Percentiles rank a stretch among this genome's conserved stretches.
Conservation (phyloP, 306 rosid species). For the Datisca glomerata region DNA sequence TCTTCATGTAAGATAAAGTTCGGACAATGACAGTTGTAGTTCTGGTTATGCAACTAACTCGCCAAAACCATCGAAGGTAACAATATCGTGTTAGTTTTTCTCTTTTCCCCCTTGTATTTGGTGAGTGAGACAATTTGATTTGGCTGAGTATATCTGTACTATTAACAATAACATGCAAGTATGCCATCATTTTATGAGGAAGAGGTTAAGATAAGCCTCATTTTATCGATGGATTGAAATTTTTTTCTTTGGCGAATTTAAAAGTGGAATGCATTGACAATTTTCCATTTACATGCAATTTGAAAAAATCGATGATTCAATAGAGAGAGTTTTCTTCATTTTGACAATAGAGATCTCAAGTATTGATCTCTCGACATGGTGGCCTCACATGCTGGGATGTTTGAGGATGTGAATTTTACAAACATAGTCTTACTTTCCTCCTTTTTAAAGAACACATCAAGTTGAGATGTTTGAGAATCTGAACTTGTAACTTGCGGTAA, state of each 20-base stretch:
- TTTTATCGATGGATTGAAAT: background rate
- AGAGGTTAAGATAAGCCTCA: too few species aligned
- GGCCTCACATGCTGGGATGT: slow-evolving; percentile 63
- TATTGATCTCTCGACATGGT: slow-evolving; percentile 43
- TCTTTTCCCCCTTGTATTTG: background rate
- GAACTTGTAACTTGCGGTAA: too few species aligned
- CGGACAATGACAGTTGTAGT: slow-evolving; percentile 20
- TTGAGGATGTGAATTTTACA: too few species aligned
- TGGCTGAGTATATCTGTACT: too few species aligned
- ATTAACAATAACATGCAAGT: too few species aligned
- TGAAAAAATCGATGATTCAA: too few species aligned
- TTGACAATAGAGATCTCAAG: slow-evolving; percentile 27
- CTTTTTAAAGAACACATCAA: too few species aligned
- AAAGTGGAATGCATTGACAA: background rate
- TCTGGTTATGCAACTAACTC: slow-evolving; percentile 15
- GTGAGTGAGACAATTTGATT: background rate
- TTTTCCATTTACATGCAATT: too few species aligned
- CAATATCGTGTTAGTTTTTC: background rate
- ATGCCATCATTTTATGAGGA: too few species aligned
- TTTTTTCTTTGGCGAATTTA: background rate
- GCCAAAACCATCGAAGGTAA: slow-evolving; percentile 24
- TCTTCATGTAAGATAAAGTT: slow-evolving; percentile 21
- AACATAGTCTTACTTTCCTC: too few species aligned
- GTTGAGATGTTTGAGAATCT: too few species aligned
- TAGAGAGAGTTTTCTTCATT: background rate